Base-by-base conservation (phyloP, 1,284 basidiomycete genomes). In the Tylopilus orsonianus region DNA sequence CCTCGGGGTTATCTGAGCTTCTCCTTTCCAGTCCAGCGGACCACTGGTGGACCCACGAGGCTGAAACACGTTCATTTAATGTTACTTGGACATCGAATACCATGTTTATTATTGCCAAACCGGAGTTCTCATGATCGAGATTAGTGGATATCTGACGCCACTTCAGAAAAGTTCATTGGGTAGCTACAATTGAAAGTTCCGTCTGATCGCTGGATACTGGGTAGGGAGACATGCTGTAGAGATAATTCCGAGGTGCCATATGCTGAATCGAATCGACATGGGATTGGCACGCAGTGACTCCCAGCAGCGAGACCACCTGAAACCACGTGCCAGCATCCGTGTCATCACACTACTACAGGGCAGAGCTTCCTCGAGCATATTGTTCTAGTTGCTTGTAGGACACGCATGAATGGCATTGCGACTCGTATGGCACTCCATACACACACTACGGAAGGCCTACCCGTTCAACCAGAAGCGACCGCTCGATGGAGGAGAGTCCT, bases 401-500 rank as follows among this genome's bases (percentile, higher is more conserved):
- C 41, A 16, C n/a, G n/a, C 13, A n/a, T 24, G 41, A 22, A 12
- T 5, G 16, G 8, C 27, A 26, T 13, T 16, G 27, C 8, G 16
- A 8, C 40, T 8, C 27, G 9, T 33, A 53, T 56, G 54, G 24
- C 24, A 22, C 30, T 26, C 24, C 34, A 26, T 34, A 26, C 48
- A 10, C 14, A 29, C 22, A 22, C 38, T 16, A 30, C 26, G 16
- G 27, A 22, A n/a, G 19, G 23, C 20, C 26, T n/a, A 22, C 23
- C 32, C n/a, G 10, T 20, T 19, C 50, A 20, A 4, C 22, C 30
- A 22, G 53, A 22, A 24, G 30, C 18, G 38, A 23, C 46, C n/a
- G 13, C n/a, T 41, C 35, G 14, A 56, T 96, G 92, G 90, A 81
- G 86, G 64, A 89, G 85, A 62, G 75, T 90, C n/a, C 79, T 97